Conservation (phyloP, 2,329 filamentous ascomycete genomes). For the Colletotrichum limetticola region DNA sequence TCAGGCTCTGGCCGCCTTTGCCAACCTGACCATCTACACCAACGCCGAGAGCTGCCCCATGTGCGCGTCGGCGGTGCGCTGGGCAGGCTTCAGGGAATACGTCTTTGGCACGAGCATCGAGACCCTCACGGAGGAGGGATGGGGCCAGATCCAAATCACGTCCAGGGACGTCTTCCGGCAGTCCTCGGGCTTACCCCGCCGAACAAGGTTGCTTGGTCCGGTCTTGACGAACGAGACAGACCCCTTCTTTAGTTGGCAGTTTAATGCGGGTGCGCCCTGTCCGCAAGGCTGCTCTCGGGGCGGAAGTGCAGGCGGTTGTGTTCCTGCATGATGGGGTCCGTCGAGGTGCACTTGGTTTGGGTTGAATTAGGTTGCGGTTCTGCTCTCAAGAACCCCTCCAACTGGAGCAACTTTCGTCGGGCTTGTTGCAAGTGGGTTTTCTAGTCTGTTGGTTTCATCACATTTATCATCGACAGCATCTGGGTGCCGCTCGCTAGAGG, state of each 20-base stretch:
- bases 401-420: background rate
- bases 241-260: slow-evolving; percentile 65
- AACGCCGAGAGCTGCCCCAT: slow-evolving; percentile 68
- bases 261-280: slow-evolving; percentile 41
- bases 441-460: too few species aligned
- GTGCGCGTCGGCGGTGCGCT: slow-evolving; percentile 67
- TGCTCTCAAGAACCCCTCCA: background rate
- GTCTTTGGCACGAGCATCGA: slow-evolving; percentile 64
- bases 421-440: background rate
- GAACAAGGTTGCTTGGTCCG: slow-evolving; percentile 53
- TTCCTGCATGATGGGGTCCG: background rate
- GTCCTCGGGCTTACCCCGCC: slow-evolving; percentile 47
- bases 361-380: background rate
- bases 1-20: slow-evolving; percentile 57
- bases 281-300: slow-evolving; percentile 27
- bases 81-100: slow-evolving; percentile 65
- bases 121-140: slow-evolving; percentile 57
- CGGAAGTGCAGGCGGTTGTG: background rate
- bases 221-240: slow-evolving; percentile 65
- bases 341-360: background rate
- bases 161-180: slow-evolving; percentile 58
- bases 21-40: slow-evolving; percentile 62
- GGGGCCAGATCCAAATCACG: slow-evolving; percentile 60
- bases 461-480: too few species aligned
- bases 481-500: too few species aligned